These are phyloP conservation scores for Aurinia saxatilis DNA, from an alignment of 345 rosid species.

Conservation along the genomic window DNA sequence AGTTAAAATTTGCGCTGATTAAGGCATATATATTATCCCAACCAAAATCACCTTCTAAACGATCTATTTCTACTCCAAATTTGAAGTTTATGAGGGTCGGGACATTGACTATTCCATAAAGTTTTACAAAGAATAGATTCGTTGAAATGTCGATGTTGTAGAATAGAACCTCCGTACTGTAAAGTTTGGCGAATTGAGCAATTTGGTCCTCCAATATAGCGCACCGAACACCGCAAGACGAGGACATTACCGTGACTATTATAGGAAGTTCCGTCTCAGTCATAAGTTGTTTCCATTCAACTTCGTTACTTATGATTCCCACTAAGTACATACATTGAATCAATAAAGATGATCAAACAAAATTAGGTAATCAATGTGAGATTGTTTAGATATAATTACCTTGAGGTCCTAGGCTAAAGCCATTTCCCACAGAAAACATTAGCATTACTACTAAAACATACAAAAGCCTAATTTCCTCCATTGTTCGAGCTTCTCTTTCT, in stretches of 20 bases:
- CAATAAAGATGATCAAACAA: neutral
- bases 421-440: neutral
- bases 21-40: no score
- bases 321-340: neutral
- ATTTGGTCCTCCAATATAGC: neutral
- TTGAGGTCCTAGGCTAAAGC: slow-evolving; percentile 9
- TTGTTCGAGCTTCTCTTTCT: neutral
- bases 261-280: neutral
- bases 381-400: slow-evolving; percentile 1
- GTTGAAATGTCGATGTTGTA: neutral
- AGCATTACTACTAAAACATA: slow-evolving; percentile 3
- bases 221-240: neutral
- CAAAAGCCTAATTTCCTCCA: slow-evolving; percentile 2
- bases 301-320: neutral
- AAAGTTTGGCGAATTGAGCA: neutral
- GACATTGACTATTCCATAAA: neutral
- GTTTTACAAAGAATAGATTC: neutral
- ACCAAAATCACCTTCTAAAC: no score
- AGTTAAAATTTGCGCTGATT: no score
- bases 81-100: neutral
- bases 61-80: neutral
- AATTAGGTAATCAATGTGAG: neutral
- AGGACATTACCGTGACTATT: neutral
- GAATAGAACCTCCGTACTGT: neutral
- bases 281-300: neutral